Percentiles rank a stretch among this genome's conserved stretches.
Evolutionary conservation across 805 yeast species (phyloP).

Genomic region (Metahyphopichia silvanorum): DNA sequence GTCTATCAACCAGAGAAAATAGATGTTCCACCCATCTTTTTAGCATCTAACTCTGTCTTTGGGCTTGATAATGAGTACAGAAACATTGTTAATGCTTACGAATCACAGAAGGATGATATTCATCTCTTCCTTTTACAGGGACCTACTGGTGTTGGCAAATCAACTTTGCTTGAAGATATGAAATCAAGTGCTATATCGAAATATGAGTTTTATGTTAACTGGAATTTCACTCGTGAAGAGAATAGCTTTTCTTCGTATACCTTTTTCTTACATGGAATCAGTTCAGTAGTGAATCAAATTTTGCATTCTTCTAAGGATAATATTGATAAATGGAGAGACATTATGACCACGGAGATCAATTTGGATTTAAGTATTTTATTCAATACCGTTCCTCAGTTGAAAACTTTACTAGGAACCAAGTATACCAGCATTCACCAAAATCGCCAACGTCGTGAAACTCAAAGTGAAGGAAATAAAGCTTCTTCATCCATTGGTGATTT

Average conservation of each 20-base stretch:
- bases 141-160: constrained; percentile 45
- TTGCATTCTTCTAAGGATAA: constrained; percentile 32
- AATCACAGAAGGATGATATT: constrained; percentile 9
- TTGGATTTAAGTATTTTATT: constrained; percentile 41
- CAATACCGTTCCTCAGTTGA: constrained; percentile 43
- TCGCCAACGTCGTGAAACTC: neutral
- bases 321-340: constrained; percentile 38
- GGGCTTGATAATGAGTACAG: constrained; percentile 12
- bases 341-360: constrained; percentile 33
- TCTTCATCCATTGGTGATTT: neutral
- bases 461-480: too few relatives aligned
- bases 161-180: constrained; percentile 38
- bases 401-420: constrained; percentile 39
- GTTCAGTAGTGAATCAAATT: constrained; percentile 38
- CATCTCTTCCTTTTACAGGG: constrained; percentile 36
- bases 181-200: constrained; percentile 29
- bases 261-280: constrained; percentile 34
- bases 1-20: neutral
- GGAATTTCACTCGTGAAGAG: constrained; percentile 27
- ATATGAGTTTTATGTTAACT: constrained; percentile 24
- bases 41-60: constrained; percentile 4
- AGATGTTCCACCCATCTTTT: constrained; percentile 8
- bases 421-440: constrained; percentile 21
- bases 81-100: constrained; percentile 5
- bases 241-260: constrained; percentile 30